A percentile compares a stretch with the other conserved stretches of the same genome.
These are phyloP conservation scores for Phytophthora ramorum DNA, from an alignment of 352 stramenopile genomes.

Conservation along the genomic window DNA sequence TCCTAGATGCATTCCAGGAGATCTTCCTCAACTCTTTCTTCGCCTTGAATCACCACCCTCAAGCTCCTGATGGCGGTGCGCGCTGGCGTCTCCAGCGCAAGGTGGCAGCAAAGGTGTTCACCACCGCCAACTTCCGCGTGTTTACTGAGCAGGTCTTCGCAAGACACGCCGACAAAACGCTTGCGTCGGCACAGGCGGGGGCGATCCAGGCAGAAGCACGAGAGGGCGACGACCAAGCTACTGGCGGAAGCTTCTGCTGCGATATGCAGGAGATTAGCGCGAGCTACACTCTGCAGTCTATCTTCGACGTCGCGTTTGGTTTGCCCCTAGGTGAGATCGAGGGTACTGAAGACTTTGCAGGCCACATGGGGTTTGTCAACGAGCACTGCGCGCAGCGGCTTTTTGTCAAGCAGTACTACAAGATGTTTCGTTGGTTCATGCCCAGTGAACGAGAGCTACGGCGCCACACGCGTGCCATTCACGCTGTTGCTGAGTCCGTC, in stretches of 20 bases:
- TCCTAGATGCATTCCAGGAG: slow-evolving; percentile 71
- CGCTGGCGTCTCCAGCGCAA: slow-evolving; percentile 84
- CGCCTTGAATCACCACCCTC: slow-evolving; percentile 69
- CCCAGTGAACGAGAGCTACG: slow-evolving; percentile 59
- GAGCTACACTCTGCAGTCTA: slow-evolving; percentile 59
- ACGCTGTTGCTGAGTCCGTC: slow-evolving; percentile 55
- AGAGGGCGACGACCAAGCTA: background rate
- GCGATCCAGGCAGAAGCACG: slow-evolving; percentile 6
- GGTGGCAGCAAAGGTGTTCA: slow-evolving; percentile 90
- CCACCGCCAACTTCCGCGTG: slow-evolving; percentile 58
- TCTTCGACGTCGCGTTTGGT: slow-evolving; percentile 72
- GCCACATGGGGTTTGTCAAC: slow-evolving; percentile 64
- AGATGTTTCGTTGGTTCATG: slow-evolving; percentile 62
- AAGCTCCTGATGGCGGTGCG: slow-evolving; percentile 56
- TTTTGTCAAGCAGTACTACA: slow-evolving; percentile 76
- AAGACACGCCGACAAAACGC: slow-evolving; percentile 42
- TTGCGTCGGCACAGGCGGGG: slow-evolving; percentile 15
- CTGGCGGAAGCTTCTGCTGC: slow-evolving; percentile 27
- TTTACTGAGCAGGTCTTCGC: slow-evolving; percentile 59
- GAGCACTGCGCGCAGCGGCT: slow-evolving; percentile 60
- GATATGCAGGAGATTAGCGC: slow-evolving; percentile 65
- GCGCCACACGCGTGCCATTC: slow-evolving; percentile 34
- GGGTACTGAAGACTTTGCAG: slow-evolving; percentile 42
- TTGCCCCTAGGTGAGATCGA: slow-evolving; percentile 42
- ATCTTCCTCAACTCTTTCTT: slow-evolving; percentile 82